Percentiles rank a stretch among this genome's conserved stretches.
These are phyloP conservation scores for Carex pumila DNA, from an alignment of 176 grass and related monocot species.

Conservation along the genomic window DNA sequence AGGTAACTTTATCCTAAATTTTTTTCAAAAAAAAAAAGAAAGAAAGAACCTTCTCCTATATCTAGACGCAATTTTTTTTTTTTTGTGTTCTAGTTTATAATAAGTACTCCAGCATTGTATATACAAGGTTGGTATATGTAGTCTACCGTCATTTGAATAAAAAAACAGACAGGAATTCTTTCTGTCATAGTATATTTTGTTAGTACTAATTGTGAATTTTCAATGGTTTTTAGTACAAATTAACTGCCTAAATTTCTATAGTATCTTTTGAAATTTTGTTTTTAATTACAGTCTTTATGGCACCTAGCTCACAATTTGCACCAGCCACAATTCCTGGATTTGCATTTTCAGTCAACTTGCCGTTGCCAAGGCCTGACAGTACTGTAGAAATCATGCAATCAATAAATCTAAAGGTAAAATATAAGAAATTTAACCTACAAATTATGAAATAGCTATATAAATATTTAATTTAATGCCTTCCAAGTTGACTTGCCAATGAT, in stretches of 20 bases:
- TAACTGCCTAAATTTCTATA: background rate
- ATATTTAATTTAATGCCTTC: background rate
- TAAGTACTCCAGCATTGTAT: background rate
- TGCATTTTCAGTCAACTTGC: conserved; percentile 5
- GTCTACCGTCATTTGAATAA: background rate
- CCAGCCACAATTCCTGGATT: background rate
- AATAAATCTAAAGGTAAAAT: conserved; percentile 15
- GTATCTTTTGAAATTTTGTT: background rate
- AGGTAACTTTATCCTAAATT: background rate
- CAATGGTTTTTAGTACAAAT: background rate
- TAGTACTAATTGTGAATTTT: background rate
- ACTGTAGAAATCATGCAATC: background rate
- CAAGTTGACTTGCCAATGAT: background rate
- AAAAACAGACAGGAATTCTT: background rate
- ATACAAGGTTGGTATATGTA: background rate
- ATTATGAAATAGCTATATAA: background rate
- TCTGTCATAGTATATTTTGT: background rate
- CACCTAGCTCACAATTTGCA: background rate
- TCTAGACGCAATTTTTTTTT: background rate
- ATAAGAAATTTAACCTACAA: background rate
- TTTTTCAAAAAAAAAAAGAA: no score
- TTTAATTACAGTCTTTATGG: conserved; percentile 5
- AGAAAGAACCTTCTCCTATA: background rate
- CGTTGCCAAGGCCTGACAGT: background rate
- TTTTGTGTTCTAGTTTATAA: background rate